These are phyloP conservation scores for Setaria viridis DNA, from an alignment of 202 grass and related monocot genomes.

Conservation along the genomic window DNA sequence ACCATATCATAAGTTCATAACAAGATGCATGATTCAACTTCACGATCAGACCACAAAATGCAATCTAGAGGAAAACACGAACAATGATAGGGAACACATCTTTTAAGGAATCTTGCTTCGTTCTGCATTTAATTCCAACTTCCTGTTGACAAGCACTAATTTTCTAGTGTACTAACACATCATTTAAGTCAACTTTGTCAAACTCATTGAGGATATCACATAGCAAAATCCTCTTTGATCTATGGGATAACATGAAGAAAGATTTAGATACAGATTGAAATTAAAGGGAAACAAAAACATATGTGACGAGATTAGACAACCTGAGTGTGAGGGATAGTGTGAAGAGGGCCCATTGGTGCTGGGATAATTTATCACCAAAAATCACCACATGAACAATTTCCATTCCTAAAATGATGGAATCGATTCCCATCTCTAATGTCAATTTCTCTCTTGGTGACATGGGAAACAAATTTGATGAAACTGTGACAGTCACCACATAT, in stretches of 20 bases:
- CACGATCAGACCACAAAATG: too few relatives aligned
- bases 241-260: background rate
- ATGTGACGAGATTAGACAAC: background rate
- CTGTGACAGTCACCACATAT: conserved; percentile 75
- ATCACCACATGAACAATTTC: conserved; percentile 65
- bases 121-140: too few relatives aligned
- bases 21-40: too few relatives aligned
- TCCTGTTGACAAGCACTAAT: too few relatives aligned
- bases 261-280: background rate
- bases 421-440: conserved; percentile 65
- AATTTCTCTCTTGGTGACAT: conserved; percentile 60
- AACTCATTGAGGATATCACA: background rate
- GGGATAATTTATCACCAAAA: conserved; percentile 52
- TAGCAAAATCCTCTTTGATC: conserved; percentile 10
- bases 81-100: too few relatives aligned
- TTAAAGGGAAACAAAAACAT: background rate
- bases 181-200: background rate
- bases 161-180: background rate
- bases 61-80: too few relatives aligned
- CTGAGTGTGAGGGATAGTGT: background rate
- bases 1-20: too few relatives aligned
- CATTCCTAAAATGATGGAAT: conserved; percentile 65
- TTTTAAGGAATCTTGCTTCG: too few relatives aligned
- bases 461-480: conserved; percentile 64
- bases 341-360: background rate